Conservation (phyloP, 2,329 filamentous ascomycete genomes). For the Phialophora verrucosa region DNA sequence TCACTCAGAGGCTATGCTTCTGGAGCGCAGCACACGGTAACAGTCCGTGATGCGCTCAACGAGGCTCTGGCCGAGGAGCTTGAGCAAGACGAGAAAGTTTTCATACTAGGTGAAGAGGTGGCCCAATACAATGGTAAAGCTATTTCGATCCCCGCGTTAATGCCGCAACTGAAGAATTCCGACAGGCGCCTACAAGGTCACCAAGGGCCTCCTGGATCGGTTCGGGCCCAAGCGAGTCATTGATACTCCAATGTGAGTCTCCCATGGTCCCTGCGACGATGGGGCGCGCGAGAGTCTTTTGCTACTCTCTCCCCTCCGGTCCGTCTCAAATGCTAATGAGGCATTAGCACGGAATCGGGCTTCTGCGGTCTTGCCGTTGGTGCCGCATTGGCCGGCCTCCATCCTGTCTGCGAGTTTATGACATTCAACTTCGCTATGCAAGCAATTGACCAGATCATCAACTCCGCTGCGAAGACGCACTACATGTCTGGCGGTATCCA, state of each 20-base stretch:
- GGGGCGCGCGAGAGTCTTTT: neutral
- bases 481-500: conserved; percentile 99
- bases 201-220: conserved; percentile 93
- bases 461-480: conserved; percentile 97
- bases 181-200: conserved; percentile 80
- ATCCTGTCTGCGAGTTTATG: conserved; percentile 90
- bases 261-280: neutral
- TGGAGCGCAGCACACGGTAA: conserved; percentile 81
- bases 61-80: conserved; percentile 98
- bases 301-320: neutral
- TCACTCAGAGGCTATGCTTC: conserved; percentile 61
- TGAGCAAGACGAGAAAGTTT: conserved; percentile 91
- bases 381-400: conserved; percentile 89
- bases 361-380: conserved; percentile 94
- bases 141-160: neutral
- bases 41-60: conserved; percentile 95
- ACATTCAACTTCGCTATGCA: conserved; percentile 99
- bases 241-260: conserved; percentile 77
- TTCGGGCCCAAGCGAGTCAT: conserved; percentile 98
- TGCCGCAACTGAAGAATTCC: conserved; percentile 9
- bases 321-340: neutral
- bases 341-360: conserved; percentile 76
- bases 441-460: conserved; percentile 99
- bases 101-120: conserved; percentile 95
- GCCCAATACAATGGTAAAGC: conserved; percentile 98